Percentiles rank a stretch among this genome's conserved stretches.
phyloP scores from a whole-genome alignment of 371 early-diverging fungal genomes.

The Haplosporangium sp. region DNA sequence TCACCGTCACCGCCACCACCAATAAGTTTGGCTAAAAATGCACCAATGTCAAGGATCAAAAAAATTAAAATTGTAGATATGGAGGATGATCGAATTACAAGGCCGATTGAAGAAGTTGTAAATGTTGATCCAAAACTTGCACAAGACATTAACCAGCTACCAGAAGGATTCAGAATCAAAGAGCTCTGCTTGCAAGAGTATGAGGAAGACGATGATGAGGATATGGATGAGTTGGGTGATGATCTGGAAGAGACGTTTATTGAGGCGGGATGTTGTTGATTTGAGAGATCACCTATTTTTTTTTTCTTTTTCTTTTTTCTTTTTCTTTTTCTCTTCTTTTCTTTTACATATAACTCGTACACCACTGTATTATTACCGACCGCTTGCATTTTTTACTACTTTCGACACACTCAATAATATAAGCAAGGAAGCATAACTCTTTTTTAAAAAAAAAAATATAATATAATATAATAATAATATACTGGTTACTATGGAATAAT shows the following conservation, averaged over 20 bases:
- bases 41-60: neutral
- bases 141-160: neutral
- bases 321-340: too few relatives aligned
- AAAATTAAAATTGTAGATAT: conserved; percentile 2
- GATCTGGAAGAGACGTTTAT: neutral
- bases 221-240: neutral
- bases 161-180: neutral
- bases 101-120: neutral
- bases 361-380: too few relatives aligned
- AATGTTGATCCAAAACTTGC: conserved; percentile 7
- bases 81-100: neutral
- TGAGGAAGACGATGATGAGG: conserved; percentile 4
- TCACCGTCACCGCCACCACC: neutral
- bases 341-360: too few relatives aligned
- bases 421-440: too few relatives aligned
- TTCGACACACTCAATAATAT: too few relatives aligned
- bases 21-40: neutral
- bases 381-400: too few relatives aligned
- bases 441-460: too few relatives aligned
- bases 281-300: too few relatives aligned
- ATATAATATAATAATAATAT: too few relatives aligned
- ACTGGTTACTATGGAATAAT: too few relatives aligned
- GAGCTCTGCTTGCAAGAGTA: neutral
- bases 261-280: too few relatives aligned
- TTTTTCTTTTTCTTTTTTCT: neutral